Percentiles rank a stretch among this genome's conserved stretches.
Conservation (phyloP, 495 filamentous ascomycete genomes). For the Penicillium cataractarum region DNA sequence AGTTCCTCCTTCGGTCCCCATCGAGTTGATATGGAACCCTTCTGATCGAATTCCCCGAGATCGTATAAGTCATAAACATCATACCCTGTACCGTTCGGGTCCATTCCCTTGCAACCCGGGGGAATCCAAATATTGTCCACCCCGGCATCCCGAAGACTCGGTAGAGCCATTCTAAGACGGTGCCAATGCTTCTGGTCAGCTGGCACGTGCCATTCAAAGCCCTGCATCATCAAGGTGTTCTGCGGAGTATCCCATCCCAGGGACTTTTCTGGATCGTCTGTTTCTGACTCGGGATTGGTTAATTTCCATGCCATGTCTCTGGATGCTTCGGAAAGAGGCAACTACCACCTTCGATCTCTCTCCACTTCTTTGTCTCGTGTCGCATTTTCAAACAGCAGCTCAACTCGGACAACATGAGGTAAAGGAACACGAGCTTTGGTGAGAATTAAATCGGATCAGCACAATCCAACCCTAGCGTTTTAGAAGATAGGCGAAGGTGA, state of each 20-base stretch:
- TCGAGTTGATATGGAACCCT: conserved; percentile 64
- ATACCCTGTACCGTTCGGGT: conserved; percentile 66
- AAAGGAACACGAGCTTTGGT: conserved; percentile 7
- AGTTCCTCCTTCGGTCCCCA: conserved; percentile 72
- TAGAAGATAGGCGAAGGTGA: background rate
- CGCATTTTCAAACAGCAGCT: conserved; percentile 21
- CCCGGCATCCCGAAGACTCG: conserved; percentile 60
- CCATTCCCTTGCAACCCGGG: conserved; percentile 71
- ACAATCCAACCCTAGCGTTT: background rate
- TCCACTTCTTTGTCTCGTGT: conserved; percentile 14
- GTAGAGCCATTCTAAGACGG: conserved; percentile 58
- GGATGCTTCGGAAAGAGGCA: background rate
- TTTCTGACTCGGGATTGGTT: background rate
- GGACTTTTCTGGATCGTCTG: conserved; percentile 34
- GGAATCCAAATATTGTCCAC: conserved; percentile 73
- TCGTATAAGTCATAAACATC: conserved; percentile 80
- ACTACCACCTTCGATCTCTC: conserved; percentile 17
- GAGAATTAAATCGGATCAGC: background rate
- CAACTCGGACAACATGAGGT: conserved; percentile 19
- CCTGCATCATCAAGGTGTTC: conserved; percentile 70
- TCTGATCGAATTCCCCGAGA: conserved; percentile 76
- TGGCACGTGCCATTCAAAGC: conserved; percentile 76
- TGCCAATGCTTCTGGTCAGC: conserved; percentile 66
- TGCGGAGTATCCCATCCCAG: conserved; percentile 33
- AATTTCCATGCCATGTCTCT: background rate